Conservation (phyloP, 352 stramenopile genomes). For the Pythium biforme region DNA sequence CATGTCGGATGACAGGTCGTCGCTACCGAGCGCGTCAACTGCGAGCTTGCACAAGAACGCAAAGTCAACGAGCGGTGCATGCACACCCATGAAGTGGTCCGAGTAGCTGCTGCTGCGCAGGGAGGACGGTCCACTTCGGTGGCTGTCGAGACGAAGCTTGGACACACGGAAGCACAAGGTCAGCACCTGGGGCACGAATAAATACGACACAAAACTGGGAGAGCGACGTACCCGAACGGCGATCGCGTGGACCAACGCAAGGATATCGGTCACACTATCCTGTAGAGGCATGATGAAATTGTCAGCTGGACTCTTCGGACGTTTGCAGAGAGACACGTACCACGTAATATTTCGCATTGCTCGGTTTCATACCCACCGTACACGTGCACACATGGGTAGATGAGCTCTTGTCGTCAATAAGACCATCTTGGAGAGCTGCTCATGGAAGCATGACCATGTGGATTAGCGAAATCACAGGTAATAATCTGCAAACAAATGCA, state of each 20-base stretch:
- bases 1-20: conserved; percentile 7
- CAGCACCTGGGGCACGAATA: background rate
- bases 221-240: conserved; percentile 39
- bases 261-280: conserved; percentile 57
- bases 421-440: conserved; percentile 48
- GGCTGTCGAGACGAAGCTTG: conserved; percentile 18
- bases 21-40: conserved; percentile 11
- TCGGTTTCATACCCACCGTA: conserved; percentile 98
- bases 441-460: no score
- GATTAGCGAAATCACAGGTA: no score
- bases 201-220: background rate
- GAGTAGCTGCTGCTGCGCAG: conserved; percentile 6
- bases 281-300: conserved; percentile 5
- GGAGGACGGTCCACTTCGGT: background rate
- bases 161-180: background rate
- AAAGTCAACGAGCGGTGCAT: conserved; percentile 9
- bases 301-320: background rate
- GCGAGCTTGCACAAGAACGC: conserved; percentile 14
- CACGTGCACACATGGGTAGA: conserved; percentile 85
- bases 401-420: conserved; percentile 32
- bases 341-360: conserved; percentile 94
- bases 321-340: conserved; percentile 28
- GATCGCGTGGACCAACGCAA: conserved; percentile 49
- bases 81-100: conserved; percentile 5
- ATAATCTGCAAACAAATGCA: no score